A percentile compares a stretch with the other conserved stretches of the same genome.
Evolutionary conservation across 2,329 filamentous ascomycete species (phyloP).

Genomic region (Sarocladium oryzae): DNA sequence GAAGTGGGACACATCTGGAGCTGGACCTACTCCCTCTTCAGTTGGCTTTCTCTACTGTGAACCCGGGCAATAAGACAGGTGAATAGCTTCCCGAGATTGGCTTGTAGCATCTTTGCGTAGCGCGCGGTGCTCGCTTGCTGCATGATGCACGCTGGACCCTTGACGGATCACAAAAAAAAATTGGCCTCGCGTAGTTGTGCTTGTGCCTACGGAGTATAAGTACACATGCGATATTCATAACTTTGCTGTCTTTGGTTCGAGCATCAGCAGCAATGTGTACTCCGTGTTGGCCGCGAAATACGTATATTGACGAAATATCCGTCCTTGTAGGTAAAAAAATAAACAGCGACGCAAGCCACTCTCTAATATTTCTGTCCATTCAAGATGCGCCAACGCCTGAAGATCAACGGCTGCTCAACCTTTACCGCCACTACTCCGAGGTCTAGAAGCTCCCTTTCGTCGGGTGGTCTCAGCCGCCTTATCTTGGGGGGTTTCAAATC

Average conservation of each 20-base stretch:
- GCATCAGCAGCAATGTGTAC: too few relatives aligned
- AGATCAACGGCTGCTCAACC: neutral
- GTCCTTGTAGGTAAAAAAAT: too few relatives aligned
- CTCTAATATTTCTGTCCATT: too few relatives aligned
- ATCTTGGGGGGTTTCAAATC: neutral
- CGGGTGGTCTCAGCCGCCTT: neutral
- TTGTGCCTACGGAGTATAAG: too few relatives aligned
- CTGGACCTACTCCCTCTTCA: neutral
- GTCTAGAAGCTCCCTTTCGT: neutral
- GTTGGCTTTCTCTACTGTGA: neutral
- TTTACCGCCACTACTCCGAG: neutral
- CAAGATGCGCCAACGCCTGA: too few relatives aligned
- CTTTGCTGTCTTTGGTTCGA: too few relatives aligned
- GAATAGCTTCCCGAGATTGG: conserved; percentile 9
- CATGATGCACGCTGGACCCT: neutral
- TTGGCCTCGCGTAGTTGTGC: too few relatives aligned
- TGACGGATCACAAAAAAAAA: neutral
- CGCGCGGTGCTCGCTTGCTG: neutral
- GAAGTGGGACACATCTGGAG: neutral
- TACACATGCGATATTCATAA: too few relatives aligned
- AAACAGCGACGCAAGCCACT: too few relatives aligned
- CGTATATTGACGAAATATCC: too few relatives aligned
- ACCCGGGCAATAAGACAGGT: conserved; percentile 8
- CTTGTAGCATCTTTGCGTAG: neutral
- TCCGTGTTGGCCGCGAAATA: too few relatives aligned